Base-by-base conservation (phyloP, 2,329 filamentous ascomycete species). In the Mycocentrospora acerina region DNA sequence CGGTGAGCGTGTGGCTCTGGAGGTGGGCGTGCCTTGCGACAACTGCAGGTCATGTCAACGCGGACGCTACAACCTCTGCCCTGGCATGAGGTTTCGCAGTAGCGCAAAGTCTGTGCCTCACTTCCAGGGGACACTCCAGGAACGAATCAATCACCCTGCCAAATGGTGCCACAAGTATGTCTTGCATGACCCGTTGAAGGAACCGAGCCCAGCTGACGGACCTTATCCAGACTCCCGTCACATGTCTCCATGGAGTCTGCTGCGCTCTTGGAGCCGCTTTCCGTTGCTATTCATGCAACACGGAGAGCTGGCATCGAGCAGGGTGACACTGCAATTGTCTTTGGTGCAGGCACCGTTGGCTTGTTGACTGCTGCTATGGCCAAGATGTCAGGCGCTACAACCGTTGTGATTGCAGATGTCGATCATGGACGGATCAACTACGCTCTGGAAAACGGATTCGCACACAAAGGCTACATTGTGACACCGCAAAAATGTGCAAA, bases 211-310 rank as follows among this genome's bases (percentile, higher is more conserved):
- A 37, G 54, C 57, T 65, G 44, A 65, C 49, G 56, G n/a, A 58
- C 51, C 48, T 51, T 48, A 51, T 41, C 36, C 40, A 70, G 67
- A 55, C 57, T 70, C 34, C 67, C 67, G 28, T 53, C 58, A 9
- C 64, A 69, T 48, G 63, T 70, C 5, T 66, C 66, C 12, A 46
- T 67, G 37, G 68, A 69, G 28, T 60, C 66, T 18, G 67, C 66
- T 12, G 66, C 66, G 4, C 46, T 70, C 14, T 41, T 70, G 7
- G 68, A 70, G 41, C 90, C 90, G 3, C 80, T 95, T 25, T 83
- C 86, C 31, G 89, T 95, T 18, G 89, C 85, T 11, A 89, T 95
- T 22, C 90, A 95, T 71, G 88, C 93, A 53, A 82, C 83, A 43
- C 81, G 81, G 55, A 86, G 90, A 71, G 88, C 85, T 2, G 69